phyloP scores from a whole-genome alignment of 176 grass and related monocot genomes.

The Aegilops speltoides region DNA sequence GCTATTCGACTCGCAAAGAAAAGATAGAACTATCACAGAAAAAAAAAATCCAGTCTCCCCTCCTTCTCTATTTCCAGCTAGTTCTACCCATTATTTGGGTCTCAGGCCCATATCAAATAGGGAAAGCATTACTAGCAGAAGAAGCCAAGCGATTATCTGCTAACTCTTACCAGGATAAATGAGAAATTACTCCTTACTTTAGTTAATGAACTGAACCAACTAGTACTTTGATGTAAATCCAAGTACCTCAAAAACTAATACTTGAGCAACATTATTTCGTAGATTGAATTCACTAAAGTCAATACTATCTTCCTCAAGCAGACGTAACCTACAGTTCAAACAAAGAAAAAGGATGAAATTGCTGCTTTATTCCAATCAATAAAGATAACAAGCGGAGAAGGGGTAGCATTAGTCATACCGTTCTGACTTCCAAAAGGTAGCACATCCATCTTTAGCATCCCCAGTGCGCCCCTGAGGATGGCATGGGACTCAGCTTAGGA shows the following conservation, averaged over 20 bases:
- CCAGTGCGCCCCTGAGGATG: constrained; percentile 59
- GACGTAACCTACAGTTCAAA: constrained; percentile 58
- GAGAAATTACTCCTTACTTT: constrained; percentile 10
- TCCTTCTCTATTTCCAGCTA: neutral
- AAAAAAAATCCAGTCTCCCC: neutral
- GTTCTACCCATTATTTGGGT: neutral
- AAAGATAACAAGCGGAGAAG: constrained; percentile 19
- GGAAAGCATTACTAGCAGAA: neutral
- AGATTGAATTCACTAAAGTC: constrained; percentile 83
- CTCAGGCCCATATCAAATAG: constrained; percentile 4
- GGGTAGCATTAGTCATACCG: constrained; percentile 25
- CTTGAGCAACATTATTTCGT: constrained; percentile 86
- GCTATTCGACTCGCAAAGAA: neutral
- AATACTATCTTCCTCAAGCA: constrained; percentile 83
- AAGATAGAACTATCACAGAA: neutral
- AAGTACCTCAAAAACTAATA: constrained; percentile 91
- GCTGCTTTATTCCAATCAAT: constrained; percentile 12
- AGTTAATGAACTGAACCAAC: neutral
- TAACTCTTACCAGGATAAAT: neutral
- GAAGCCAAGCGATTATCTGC: neutral
- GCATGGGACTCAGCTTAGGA: constrained; percentile 4
- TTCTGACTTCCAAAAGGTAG: constrained; percentile 86
- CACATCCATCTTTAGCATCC: constrained; percentile 81
- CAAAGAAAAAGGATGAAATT: constrained; percentile 28
- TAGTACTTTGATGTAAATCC: constrained; percentile 8